These are phyloP conservation scores for Rheum nobile DNA, from an alignment of 148 eudicot species.

Conservation along the genomic window DNA sequence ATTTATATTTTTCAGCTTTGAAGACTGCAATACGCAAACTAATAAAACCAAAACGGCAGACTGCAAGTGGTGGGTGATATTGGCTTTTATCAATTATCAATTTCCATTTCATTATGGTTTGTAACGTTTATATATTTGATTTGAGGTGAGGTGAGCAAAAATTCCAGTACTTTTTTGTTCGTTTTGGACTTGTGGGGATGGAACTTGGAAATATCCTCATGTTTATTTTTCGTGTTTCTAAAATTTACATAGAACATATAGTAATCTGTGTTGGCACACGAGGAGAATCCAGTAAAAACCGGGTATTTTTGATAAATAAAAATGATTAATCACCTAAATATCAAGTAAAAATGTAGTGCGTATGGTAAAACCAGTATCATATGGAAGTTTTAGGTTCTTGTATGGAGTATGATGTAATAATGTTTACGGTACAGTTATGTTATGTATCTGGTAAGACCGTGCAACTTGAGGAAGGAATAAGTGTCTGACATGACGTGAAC, in stretches of 20 bases:
- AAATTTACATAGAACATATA: too few species aligned
- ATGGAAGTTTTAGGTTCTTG: not conserved
- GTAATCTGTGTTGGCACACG: too few species aligned
- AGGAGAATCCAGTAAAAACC: too few species aligned
- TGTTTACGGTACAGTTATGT: not conserved
- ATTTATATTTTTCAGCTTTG: not conserved
- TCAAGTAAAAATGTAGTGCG: too few species aligned
- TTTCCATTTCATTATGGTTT: not conserved
- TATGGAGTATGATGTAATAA: not conserved
- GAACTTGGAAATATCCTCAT: too few species aligned
- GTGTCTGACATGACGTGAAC: not conserved
- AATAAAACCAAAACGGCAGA: not conserved
- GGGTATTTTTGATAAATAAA: too few species aligned
- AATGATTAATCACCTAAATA: too few species aligned
- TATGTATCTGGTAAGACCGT: not conserved
- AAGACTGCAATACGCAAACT: not conserved
- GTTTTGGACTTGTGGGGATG: not conserved
- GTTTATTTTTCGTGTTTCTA: too few species aligned
- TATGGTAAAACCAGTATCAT: too few species aligned
- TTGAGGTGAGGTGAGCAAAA: too few species aligned
- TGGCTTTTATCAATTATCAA: not conserved
- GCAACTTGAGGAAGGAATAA: constrained; percentile 4
- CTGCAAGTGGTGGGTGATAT: not conserved
- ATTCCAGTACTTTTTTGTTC: not conserved
- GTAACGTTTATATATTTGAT: not conserved